These are phyloP conservation scores for Scheffersomyces quercinus DNA, from an alignment of 1,139 yeast species.

Conservation along the genomic window DNA sequence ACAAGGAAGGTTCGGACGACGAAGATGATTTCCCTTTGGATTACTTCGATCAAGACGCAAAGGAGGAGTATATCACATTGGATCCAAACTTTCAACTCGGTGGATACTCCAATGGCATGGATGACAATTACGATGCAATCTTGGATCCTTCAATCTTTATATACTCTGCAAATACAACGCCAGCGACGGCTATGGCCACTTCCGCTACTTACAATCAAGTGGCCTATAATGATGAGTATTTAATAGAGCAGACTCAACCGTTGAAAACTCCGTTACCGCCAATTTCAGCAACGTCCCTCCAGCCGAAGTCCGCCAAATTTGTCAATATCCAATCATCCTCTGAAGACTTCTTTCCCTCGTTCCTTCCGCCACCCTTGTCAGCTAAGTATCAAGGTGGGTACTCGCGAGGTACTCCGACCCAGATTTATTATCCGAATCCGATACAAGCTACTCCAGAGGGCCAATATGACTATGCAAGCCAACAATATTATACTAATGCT, in stretches of 20 bases:
- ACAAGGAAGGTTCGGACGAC: slow-evolving; percentile 23
- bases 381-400: slow-evolving; percentile 20
- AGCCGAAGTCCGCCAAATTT: slow-evolving; percentile 16
- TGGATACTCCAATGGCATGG: slow-evolving; percentile 16
- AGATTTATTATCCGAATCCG: slow-evolving; percentile 1
- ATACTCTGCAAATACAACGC: slow-evolving; percentile 7
- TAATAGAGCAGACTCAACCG: slow-evolving; percentile 52
- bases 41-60: slow-evolving; percentile 41
- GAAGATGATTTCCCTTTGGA: slow-evolving; percentile 74
- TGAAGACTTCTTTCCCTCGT: slow-evolving; percentile 22
- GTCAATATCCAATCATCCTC: slow-evolving; percentile 12
- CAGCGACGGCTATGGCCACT: background rate
- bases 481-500: no score
- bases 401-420: slow-evolving; percentile 13
- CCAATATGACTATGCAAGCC: background rate
- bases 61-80: slow-evolving; percentile 34
- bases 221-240: slow-evolving; percentile 42
- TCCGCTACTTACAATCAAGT: slow-evolving; percentile 24
- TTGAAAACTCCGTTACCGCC: slow-evolving; percentile 21
- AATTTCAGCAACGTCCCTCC: slow-evolving; percentile 11
- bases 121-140: slow-evolving; percentile 28
- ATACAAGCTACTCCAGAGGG: background rate
- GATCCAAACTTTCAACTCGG: slow-evolving; percentile 31
- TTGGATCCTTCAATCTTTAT: slow-evolving; percentile 29
- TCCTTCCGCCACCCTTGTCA: slow-evolving; percentile 18